phyloP scores from a whole-genome alignment of 371 early-diverging fungal genomes.

The Mucor sp. region DNA sequence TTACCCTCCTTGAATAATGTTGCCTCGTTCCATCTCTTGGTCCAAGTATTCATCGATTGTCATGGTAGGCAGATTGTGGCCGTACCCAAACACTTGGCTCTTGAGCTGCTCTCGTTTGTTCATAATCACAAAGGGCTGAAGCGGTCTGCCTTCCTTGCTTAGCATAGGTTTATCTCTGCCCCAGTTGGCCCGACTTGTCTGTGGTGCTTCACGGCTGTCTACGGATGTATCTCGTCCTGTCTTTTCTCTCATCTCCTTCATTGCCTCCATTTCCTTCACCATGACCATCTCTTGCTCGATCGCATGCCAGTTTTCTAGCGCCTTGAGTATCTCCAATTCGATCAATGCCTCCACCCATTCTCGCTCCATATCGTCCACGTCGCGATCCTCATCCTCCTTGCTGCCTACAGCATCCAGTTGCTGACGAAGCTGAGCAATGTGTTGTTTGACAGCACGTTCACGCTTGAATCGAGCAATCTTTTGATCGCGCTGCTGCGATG shows the following conservation, averaged over 20 bases:
- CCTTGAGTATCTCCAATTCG: constrained; percentile 60
- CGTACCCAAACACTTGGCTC: constrained; percentile 85
- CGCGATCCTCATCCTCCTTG: constrained; percentile 49
- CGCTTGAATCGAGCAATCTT: constrained; percentile 82
- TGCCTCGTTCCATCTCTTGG: constrained; percentile 86
- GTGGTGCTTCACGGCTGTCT: constrained; percentile 27
- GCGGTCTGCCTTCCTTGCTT: constrained; percentile 66
- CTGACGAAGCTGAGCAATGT: constrained; percentile 51
- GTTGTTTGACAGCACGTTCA: constrained; percentile 64
- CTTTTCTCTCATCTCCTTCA: constrained; percentile 33
- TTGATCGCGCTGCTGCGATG: constrained; percentile 60
- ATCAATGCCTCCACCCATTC: constrained; percentile 64
- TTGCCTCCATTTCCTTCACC: constrained; percentile 66
- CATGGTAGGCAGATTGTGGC: constrained; percentile 95
- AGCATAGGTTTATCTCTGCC: constrained; percentile 56
- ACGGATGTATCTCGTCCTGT: constrained; percentile 14
- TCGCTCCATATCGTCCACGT: constrained; percentile 67
- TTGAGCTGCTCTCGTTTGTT: constrained; percentile 72
- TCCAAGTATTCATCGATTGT: constrained; percentile 93
- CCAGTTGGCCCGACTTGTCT: constrained; percentile 31
- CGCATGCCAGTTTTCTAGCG: constrained; percentile 63
- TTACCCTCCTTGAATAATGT: constrained; percentile 87
- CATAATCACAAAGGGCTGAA: constrained; percentile 90
- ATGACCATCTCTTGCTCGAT: constrained; percentile 77
- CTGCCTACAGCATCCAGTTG: constrained; percentile 18